These are phyloP conservation scores for Aspergillus mulundensis DNA, from an alignment of 495 filamentous ascomycete species.

Conservation along the genomic window DNA sequence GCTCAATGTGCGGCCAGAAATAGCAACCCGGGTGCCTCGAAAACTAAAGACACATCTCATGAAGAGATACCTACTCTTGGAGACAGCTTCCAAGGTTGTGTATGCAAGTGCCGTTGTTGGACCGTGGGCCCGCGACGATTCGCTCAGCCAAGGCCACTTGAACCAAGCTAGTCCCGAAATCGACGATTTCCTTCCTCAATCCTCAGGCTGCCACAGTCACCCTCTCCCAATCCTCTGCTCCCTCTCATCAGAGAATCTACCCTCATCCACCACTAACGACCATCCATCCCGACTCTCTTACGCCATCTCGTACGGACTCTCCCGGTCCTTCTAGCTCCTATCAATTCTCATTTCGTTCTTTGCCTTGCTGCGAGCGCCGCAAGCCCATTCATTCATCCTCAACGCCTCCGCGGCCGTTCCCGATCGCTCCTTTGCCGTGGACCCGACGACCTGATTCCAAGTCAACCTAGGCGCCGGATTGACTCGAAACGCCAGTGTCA, in stretches of 20 bases:
- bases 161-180: conserved; percentile 5
- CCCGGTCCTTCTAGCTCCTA: neutral
- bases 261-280: conserved; percentile 9
- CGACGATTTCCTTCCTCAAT: conserved; percentile 2
- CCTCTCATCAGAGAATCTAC: conserved; percentile 12
- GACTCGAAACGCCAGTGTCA: conserved; percentile 9
- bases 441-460: conserved; percentile 4
- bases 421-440: conserved; percentile 9
- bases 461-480: conserved; percentile 22
- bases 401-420: conserved; percentile 10
- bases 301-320: neutral
- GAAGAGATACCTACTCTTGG: neutral
- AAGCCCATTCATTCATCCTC: conserved; percentile 1
- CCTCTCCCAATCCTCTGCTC: conserved; percentile 16
- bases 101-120: neutral
- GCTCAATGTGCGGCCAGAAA: neutral
- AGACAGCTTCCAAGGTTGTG: neutral
- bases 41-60: neutral
- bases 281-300: conserved; percentile 1
- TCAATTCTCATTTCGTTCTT: neutral
- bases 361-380: neutral
- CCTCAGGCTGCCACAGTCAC: conserved; percentile 8
- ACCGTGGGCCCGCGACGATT: neutral
- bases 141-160: neutral
- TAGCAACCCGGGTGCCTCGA: neutral